phyloP scores from a whole-genome alignment of 73 alveolate species.

The Paramecium tetraurelia region DNA sequence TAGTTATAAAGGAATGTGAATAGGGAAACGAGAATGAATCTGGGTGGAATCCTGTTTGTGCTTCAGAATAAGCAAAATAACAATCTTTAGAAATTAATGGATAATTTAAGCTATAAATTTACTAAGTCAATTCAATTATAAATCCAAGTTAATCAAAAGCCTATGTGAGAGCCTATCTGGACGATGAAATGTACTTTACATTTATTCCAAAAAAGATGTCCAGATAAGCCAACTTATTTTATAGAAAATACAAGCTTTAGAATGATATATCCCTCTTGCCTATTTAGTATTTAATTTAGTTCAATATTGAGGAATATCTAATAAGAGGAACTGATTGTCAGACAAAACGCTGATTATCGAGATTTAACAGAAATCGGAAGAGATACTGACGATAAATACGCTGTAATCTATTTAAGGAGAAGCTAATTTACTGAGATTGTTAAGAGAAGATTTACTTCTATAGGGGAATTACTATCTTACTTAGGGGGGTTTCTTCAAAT shows the following conservation, averaged over 20 bases:
- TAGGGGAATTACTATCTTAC: constrained; percentile 24
- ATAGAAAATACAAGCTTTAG: background rate
- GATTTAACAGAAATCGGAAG: constrained; percentile 30
- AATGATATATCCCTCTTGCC: background rate
- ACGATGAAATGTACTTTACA: constrained; percentile 34
- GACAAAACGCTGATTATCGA: background rate
- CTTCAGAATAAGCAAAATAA: background rate
- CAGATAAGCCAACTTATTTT: constrained; percentile 24
- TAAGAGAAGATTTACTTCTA: background rate
- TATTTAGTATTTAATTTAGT: background rate
- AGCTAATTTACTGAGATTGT: background rate
- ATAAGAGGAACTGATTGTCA: background rate
- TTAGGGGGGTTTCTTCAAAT: background rate
- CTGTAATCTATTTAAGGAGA: background rate
- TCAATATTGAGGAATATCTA: background rate
- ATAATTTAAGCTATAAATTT: background rate
- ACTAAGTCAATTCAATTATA: background rate
- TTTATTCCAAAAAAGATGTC: constrained; percentile 27
- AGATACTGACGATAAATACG: background rate
- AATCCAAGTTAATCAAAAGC: background rate
- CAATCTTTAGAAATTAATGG: background rate
- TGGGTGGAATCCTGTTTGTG: background rate
- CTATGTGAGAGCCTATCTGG: background rate
- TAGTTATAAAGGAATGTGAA: background rate
- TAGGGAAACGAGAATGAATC: background rate